A percentile compares a stretch with the other conserved stretches of the same genome.
Conservation (phyloP, 2,329 filamentous ascomycete species). For the Nannizziopsis barbatae region DNA sequence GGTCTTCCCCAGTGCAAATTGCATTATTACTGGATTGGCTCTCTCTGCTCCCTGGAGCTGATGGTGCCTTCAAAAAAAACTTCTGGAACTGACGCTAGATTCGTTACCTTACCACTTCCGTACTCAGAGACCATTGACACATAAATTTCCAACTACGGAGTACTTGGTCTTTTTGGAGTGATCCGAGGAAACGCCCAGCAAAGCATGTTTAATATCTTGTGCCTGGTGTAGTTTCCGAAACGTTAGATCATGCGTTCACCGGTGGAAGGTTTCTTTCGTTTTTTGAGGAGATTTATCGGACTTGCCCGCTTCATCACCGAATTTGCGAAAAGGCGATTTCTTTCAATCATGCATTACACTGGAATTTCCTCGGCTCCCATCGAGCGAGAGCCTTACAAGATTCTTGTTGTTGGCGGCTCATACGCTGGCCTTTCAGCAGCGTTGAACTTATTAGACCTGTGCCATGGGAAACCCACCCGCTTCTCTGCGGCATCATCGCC, state of each 20-base stretch:
- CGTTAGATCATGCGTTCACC: neutral
- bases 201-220: too few relatives aligned
- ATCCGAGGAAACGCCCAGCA: too few relatives aligned
- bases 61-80: too few relatives aligned
- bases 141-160: too few relatives aligned
- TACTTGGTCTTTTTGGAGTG: too few relatives aligned
- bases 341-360: slow-evolving; percentile 5
- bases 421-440: slow-evolving; percentile 57
- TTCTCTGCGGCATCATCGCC: slow-evolving; percentile 17
- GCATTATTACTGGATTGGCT: too few relatives aligned
- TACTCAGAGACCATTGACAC: too few relatives aligned
- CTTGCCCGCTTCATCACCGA: neutral
- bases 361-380: neutral
- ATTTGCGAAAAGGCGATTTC: neutral
- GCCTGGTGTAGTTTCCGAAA: neutral
- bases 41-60: too few relatives aligned
- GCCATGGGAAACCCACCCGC: slow-evolving; percentile 44
- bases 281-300: neutral
- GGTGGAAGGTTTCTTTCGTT: slow-evolving; percentile 4
- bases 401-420: slow-evolving; percentile 60
- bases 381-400: slow-evolving; percentile 28
- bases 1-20: too few relatives aligned
- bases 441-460: slow-evolving; percentile 56
- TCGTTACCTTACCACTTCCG: too few relatives aligned
- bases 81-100: too few relatives aligned